phyloP scores from a whole-genome alignment of 495 filamentous ascomycete species.

The Paragyromitra xinjiangensis region DNA sequence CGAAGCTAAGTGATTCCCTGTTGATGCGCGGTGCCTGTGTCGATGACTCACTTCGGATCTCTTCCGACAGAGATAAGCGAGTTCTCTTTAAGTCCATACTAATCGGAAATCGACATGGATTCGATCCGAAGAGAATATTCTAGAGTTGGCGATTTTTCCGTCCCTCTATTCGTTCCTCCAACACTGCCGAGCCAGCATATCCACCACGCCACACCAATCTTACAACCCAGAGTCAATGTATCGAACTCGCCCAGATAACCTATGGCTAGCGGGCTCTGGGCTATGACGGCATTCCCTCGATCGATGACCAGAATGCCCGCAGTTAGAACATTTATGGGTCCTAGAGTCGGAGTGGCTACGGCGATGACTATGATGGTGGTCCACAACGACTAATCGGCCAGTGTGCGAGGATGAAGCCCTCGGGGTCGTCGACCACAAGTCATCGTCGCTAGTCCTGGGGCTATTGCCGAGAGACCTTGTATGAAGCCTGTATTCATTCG shows the following conservation, averaged over 20 bases:
- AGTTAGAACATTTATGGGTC: constrained; percentile 35
- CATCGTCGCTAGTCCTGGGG: constrained; percentile 39
- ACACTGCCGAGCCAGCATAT: neutral
- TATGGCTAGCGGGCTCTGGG: neutral
- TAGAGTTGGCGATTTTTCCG: constrained; percentile 1
- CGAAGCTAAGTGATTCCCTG: neutral
- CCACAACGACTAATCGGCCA: constrained; percentile 22
- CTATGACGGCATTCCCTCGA: constrained; percentile 33
- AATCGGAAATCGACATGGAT: neutral
- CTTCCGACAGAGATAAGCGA: neutral
- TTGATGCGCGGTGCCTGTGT: neutral
- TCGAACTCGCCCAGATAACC: constrained; percentile 23
- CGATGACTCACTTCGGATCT: neutral
- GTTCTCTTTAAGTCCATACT: neutral
- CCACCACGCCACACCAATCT: neutral
- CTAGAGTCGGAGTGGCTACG: constrained; percentile 43
- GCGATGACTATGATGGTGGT: constrained; percentile 29
- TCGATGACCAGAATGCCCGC: constrained; percentile 36
- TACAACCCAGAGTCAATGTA: constrained; percentile 36
- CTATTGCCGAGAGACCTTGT: constrained; percentile 37
- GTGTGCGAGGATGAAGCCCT: constrained; percentile 19
- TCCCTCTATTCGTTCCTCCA: neutral
- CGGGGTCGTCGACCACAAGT: constrained; percentile 32
- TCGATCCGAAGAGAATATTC: neutral
- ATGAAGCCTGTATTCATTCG: constrained; percentile 33